Evolutionary conservation across 1,139 yeast genomes (phyloP).

Genomic region (Debaryomycetaceae sp.): DNA sequence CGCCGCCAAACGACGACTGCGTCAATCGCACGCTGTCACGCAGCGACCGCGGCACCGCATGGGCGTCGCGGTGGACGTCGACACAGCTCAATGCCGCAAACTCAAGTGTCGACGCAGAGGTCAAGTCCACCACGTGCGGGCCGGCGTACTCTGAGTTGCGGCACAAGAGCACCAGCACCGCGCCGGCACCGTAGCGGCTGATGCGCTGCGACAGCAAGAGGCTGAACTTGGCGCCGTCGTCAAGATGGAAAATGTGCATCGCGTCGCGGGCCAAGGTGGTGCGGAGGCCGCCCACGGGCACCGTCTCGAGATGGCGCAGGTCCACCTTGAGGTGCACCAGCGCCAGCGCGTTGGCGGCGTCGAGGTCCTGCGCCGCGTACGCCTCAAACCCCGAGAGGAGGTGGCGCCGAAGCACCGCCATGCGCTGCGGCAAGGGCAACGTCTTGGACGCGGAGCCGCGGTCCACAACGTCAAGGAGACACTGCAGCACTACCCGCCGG

Average conservation of each 20-base stretch:
- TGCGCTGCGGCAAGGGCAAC: conserved; percentile 46
- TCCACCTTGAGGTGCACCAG: no score
- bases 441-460: conserved; percentile 41
- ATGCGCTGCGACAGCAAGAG: no score
- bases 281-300: no score
- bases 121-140: conserved; percentile 15
- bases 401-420: conserved; percentile 48
- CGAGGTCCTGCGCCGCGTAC: conserved; percentile 22
- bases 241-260: no score
- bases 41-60: conserved; percentile 45
- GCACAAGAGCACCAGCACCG: not conserved
- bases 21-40: conserved; percentile 23
- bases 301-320: no score
- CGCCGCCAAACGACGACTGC: conserved; percentile 53
- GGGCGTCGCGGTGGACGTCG: conserved; percentile 31
- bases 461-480: conserved; percentile 60
- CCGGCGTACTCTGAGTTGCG: conserved; percentile 4
- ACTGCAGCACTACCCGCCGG: conserved; percentile 56
- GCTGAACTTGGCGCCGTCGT: no score
- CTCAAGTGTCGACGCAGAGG: conserved; percentile 18
- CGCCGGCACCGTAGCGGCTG: not conserved
- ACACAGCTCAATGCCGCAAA: conserved; percentile 34
- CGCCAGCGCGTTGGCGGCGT: no score
- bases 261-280: no score
- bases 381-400: conserved; percentile 61